These are phyloP conservation scores for Heliocybe sulcata DNA, from an alignment of 1,284 basidiomycete genomes.

Conservation along the genomic window DNA sequence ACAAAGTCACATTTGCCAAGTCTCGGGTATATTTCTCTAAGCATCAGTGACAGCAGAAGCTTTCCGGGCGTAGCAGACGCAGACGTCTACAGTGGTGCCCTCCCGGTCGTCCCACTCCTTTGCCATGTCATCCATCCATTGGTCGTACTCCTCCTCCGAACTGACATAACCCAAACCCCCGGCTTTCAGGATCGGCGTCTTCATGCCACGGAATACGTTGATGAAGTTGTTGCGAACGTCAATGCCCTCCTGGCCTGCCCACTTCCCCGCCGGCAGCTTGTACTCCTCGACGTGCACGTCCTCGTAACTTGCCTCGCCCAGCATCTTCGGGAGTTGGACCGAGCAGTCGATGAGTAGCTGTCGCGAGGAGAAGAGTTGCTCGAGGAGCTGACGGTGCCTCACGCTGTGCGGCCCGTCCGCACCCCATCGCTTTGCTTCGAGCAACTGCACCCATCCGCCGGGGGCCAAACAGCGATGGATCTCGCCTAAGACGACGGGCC, in stretches of 20 bases:
- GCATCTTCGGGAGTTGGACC: slow-evolving; percentile 11
- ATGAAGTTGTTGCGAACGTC: slow-evolving; percentile 12
- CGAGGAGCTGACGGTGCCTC: slow-evolving; percentile 8
- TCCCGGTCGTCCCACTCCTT: not conserved
- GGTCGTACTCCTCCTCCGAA: slow-evolving; percentile 1
- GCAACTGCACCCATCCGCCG: slow-evolving; percentile 22
- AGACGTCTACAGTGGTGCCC: not conserved
- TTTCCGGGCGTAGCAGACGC: not conserved
- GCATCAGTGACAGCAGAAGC: slow-evolving; percentile 5
- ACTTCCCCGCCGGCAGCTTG: slow-evolving; percentile 10
- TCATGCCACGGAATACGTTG: slow-evolving; percentile 12
- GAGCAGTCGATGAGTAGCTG: slow-evolving; percentile 12
- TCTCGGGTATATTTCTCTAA: slow-evolving; percentile 7
- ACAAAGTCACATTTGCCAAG: not conserved
- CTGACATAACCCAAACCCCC: slow-evolving; percentile 13
- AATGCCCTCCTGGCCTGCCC: slow-evolving; percentile 13
- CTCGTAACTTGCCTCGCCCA: slow-evolving; percentile 15
- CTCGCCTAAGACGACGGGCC: slow-evolving; percentile 16
- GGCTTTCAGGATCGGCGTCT: slow-evolving; percentile 11
- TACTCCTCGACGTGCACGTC: slow-evolving; percentile 12
- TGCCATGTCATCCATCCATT: not conserved
- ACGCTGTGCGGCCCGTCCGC: slow-evolving; percentile 10
- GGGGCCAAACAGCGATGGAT: slow-evolving; percentile 20
- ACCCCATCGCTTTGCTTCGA: slow-evolving; percentile 13
- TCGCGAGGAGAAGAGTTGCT: slow-evolving; percentile 10